Conservation (phyloP, 495 filamentous ascomycete species). For the Penicillium steckii region DNA sequence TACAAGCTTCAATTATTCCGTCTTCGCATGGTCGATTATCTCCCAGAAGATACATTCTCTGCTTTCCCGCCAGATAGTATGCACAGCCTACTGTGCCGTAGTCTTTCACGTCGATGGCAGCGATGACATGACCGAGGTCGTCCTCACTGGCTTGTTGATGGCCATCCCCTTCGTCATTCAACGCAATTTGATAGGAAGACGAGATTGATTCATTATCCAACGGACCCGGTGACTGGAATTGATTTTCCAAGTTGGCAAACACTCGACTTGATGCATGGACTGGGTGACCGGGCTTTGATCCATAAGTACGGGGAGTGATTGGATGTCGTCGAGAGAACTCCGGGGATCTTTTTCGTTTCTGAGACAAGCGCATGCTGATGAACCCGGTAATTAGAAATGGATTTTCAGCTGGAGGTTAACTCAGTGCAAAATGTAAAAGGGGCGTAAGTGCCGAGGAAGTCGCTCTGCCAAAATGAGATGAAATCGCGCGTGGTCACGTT, state of each 20-base stretch:
- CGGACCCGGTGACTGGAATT: constrained; percentile 2
- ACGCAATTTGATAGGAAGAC: constrained; percentile 9
- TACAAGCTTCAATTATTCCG: constrained; percentile 69
- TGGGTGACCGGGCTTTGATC: constrained; percentile 4
- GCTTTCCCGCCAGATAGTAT: constrained; percentile 76
- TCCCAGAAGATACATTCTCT: constrained; percentile 75
- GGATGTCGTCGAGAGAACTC: constrained; percentile 5
- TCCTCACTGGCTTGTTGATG: constrained; percentile 42
- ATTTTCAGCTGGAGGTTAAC: neutral
- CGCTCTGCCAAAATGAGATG: neutral
- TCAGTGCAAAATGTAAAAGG: neutral
- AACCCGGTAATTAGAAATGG: neutral
- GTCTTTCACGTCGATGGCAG: constrained; percentile 77
- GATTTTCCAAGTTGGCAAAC: neutral
- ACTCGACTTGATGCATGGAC: constrained; percentile 5
- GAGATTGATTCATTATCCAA: constrained; percentile 6
- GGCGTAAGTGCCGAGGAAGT: neutral
- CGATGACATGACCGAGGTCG: constrained; percentile 71
- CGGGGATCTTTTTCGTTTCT: constrained; percentile 24
- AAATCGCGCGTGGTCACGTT: constrained; percentile 9
- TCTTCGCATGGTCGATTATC: constrained; percentile 71
- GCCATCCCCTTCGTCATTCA: constrained; percentile 1
- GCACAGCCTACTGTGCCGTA: constrained; percentile 78
- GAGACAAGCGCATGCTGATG: constrained; percentile 15
- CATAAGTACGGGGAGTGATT: constrained; percentile 13